Conservation (phyloP, 1,284 basidiomycete species). For the Neonothopanus nambi region DNA sequence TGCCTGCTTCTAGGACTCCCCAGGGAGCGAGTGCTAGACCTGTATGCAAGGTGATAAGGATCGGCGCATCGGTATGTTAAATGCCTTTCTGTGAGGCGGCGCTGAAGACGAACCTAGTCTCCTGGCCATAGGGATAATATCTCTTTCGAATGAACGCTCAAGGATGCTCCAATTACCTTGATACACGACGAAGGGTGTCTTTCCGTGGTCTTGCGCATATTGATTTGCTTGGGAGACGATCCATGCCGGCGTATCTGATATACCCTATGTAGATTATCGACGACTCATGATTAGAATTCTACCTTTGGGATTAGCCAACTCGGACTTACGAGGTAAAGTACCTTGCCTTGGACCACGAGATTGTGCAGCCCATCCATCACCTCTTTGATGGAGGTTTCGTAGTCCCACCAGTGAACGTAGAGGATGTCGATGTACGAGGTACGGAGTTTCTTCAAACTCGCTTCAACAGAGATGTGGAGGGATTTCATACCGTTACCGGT, state of each 20-base stretch:
- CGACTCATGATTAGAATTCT: no score
- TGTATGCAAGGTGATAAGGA: not conserved
- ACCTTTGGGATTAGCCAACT: no score
- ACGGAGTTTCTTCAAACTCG: no score
- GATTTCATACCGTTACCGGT: not conserved
- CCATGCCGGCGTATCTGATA: conserved; percentile 44
- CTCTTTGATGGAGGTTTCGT: no score
- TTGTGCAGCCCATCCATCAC: no score
- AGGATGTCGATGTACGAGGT: no score
- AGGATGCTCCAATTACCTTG: no score
- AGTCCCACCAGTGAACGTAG: no score
- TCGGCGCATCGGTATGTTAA: not conserved
- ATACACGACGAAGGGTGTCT: conserved; percentile 53
- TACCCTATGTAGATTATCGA: no score
- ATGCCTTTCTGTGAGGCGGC: not conserved
- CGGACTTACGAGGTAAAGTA: not conserved
- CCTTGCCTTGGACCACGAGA: not conserved
- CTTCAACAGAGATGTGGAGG: not conserved
- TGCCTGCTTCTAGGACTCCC: not conserved
- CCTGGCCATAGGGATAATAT: not conserved
- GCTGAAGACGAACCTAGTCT: not conserved
- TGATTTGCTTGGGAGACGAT: conserved; percentile 37
- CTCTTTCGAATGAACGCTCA: conserved; percentile 20
- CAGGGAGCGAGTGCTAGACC: not conserved
- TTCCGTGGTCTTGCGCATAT: conserved; percentile 38